Base-by-base conservation (phyloP, 768 basidiomycete genomes). In the Dentipellis fragilis region DNA sequence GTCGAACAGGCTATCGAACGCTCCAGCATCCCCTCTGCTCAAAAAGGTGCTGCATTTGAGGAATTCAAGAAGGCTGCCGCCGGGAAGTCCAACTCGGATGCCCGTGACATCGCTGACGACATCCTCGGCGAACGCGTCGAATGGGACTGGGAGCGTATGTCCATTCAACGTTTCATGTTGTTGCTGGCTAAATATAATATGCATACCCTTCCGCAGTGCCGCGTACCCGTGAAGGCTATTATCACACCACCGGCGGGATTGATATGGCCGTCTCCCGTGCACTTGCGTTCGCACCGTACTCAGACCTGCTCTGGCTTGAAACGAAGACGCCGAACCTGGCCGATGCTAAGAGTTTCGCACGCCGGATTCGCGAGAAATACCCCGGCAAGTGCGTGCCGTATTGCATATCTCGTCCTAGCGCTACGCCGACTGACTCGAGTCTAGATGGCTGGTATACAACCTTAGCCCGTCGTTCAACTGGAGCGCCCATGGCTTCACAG, bases 391-490 rank as follows among this genome's bases (percentile, higher is more conserved):
- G 10, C 19, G 48, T 49, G 29, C 19, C 29, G 29, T 29, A 10
- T 49, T 22, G 48, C 23, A 4, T 49, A 12, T 58, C 85, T 17
- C 0, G 14, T 17, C n/a, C 10, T n/a, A 17, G n/a, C 42, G 3
- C 7, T 19, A 17, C 17, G n/a, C 5, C 64, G 85, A 16, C 29
- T 49, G 16, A 23, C 29, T 49, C 17, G 2, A n/a, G 19, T 23
- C 29, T 49, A 49, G 48, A 16, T 49, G 81, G 83, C 81, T 96
- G 61, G 92, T 95, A 19, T 96, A 94, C 67, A 96, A 95, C 67
- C 72, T 96, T 56, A 93, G 90, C 63, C 93, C 93, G 4, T 91
- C 89, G 65, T 95, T 95, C 75, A 93, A 94, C 67, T 95, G 92
- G 93, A 73, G 81, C n/a, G 78, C 75, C 22, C 83, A 86, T 62